Percentiles rank a stretch among this genome's conserved stretches.
Evolutionary conservation across 148 eudicot genomes (phyloP).

Genomic region (Camellia japonica): DNA sequence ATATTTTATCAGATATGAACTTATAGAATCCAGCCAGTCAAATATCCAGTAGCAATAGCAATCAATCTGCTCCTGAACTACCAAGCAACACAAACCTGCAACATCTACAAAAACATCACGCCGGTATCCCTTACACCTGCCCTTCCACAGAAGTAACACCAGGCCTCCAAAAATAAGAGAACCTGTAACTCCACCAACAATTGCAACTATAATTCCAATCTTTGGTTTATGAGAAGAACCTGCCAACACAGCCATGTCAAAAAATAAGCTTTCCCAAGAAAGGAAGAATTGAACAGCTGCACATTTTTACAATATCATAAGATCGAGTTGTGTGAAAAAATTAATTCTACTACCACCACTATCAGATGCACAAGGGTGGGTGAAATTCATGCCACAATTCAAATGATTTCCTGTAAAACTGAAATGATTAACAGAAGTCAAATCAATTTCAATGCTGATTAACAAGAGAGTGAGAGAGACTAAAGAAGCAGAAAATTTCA

Average conservation of each 20-base stretch:
- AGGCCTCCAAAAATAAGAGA: slow-evolving; percentile 56
- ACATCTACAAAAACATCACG: slow-evolving; percentile 93
- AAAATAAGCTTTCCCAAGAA: slow-evolving; percentile 12
- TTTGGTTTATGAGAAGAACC: slow-evolving; percentile 64
- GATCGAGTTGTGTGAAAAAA: not conserved
- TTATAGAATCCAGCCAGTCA: not conserved
- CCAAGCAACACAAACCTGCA: slow-evolving; percentile 53
- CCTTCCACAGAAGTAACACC: slow-evolving; percentile 53
- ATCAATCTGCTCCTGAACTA: slow-evolving; percentile 7
- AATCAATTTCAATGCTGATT: slow-evolving; percentile 5
- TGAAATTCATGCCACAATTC: slow-evolving; percentile 59
- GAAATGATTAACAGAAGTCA: slow-evolving; percentile 26
- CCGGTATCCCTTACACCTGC: slow-evolving; percentile 50
- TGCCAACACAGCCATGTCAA: slow-evolving; percentile 27
- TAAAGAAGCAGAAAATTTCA: not conserved
- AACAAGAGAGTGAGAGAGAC: not conserved
- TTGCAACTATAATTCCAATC: slow-evolving; percentile 56
- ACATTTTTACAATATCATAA: not conserved
- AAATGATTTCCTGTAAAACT: slow-evolving; percentile 81
- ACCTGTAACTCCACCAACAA: slow-evolving; percentile 54
- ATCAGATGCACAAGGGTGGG: slow-evolving; percentile 59
- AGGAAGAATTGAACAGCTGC: not conserved
- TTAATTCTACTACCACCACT: slow-evolving; percentile 34
- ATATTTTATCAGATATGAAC: not conserved
- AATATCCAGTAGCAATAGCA: slow-evolving; percentile 1